Percentiles rank a stretch among this genome's conserved stretches.
These are phyloP conservation scores for Ilyonectria robusta DNA, from an alignment of 2,329 filamentous ascomycete genomes.

Conservation along the genomic window DNA sequence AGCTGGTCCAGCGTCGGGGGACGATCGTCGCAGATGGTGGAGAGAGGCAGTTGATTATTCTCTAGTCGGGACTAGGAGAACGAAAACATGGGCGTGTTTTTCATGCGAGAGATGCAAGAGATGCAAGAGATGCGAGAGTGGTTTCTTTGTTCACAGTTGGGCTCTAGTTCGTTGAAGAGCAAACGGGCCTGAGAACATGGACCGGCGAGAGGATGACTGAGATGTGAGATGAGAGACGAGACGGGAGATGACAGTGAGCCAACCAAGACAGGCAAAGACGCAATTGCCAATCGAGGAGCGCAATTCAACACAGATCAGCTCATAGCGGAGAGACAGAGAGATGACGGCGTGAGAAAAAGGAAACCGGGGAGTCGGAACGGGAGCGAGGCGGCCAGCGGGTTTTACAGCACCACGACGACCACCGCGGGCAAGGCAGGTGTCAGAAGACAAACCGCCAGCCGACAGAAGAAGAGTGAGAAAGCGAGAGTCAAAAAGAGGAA, in stretches of 20 bases:
- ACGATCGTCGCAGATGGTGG: neutral
- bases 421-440: neutral
- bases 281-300: neutral
- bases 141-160: neutral
- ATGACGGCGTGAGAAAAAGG: slow-evolving; percentile 3
- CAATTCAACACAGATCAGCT: slow-evolving; percentile 2
- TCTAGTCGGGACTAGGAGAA: neutral
- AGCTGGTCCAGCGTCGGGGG: neutral
- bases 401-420: neutral
- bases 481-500: neutral
- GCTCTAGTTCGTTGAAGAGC: neutral
- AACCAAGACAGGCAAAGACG: neutral
- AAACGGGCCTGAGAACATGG: neutral
- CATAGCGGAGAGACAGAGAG: slow-evolving; percentile 17
- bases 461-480: neutral
- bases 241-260: neutral
- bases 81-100: neutral
- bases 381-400: neutral
- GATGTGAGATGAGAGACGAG: neutral
- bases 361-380: neutral
- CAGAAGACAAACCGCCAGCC: neutral
- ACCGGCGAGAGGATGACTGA: neutral
- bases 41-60: neutral
- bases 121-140: neutral
- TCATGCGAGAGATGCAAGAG: too few species aligned